A percentile compares a stretch with the other conserved stretches of the same genome.
Evolutionary conservation across 768 basidiomycete species (phyloP).

Genomic region (Amanita subjunquillea): DNA sequence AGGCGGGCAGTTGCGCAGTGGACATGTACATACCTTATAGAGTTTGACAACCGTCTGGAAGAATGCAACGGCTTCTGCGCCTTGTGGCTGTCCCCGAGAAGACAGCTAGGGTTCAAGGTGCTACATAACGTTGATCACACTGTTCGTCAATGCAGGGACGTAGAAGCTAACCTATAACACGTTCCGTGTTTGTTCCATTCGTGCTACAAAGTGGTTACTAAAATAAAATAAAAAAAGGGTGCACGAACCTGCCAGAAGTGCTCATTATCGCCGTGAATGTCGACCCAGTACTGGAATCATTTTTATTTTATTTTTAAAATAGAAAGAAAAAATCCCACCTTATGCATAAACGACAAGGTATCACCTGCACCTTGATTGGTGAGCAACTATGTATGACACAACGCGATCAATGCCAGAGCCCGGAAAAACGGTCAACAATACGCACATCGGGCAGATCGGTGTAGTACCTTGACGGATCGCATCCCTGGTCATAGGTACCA

Average conservation of each 20-base stretch:
- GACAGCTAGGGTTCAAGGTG: constrained; percentile 40
- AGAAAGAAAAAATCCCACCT: constrained; percentile 6
- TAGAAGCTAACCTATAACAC: constrained; percentile 20
- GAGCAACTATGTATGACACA: constrained; percentile 30
- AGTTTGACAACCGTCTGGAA: constrained; percentile 27
- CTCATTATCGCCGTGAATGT: constrained; percentile 40
- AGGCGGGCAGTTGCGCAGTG: background rate
- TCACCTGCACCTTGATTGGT: constrained; percentile 35
- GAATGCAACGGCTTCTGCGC: constrained; percentile 54
- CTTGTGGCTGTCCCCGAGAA: constrained; percentile 39
- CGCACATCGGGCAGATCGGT: constrained; percentile 29
- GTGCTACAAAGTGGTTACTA: constrained; percentile 22
- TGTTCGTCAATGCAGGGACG: background rate
- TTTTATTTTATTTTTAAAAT: background rate
- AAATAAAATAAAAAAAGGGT: background rate
- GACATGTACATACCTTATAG: background rate
- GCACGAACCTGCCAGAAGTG: constrained; percentile 46
- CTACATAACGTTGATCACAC: constrained; percentile 17
- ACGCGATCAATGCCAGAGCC: background rate
- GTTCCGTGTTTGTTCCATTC: constrained; percentile 57
- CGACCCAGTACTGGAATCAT: constrained; percentile 36
- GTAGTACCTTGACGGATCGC: constrained; percentile 39
- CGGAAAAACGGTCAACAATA: background rate
- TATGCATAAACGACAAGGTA: constrained; percentile 42
- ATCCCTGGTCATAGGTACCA: constrained; percentile 28